Conservation (phyloP, 1,139 yeast species). For the Yamadazyma taylorii region DNA sequence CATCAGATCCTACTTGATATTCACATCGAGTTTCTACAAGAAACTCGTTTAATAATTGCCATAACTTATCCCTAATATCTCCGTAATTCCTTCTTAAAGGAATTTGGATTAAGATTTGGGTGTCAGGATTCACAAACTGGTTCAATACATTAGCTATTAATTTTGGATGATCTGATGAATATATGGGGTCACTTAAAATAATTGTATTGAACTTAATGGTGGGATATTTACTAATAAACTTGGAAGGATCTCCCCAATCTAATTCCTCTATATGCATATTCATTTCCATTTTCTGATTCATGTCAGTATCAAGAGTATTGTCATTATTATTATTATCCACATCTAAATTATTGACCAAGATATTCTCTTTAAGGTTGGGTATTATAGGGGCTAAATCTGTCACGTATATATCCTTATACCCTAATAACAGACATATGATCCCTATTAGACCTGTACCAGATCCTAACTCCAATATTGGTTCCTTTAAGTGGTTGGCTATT, state of each 20-base stretch:
- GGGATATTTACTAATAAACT: constrained; percentile 29
- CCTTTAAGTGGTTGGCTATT: no score
- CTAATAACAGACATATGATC: constrained; percentile 55
- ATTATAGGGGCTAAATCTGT: constrained; percentile 83
- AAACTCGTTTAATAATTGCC: constrained; percentile 48
- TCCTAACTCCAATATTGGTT: constrained; percentile 75
- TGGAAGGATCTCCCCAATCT: constrained; percentile 72
- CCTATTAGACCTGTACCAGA: constrained; percentile 95
- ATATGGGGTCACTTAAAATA: constrained; percentile 83
- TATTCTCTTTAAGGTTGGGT: constrained; percentile 62
- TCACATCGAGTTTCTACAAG: constrained; percentile 25
- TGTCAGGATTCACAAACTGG: constrained; percentile 30
- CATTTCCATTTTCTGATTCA: constrained; percentile 1
- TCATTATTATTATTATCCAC: constrained; percentile 6
- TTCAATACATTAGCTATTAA: constrained; percentile 64
- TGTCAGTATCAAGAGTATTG: background rate
- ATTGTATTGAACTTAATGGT: constrained; percentile 50
- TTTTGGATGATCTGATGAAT: constrained; percentile 76
- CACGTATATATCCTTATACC: constrained; percentile 46
- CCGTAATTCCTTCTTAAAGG: constrained; percentile 73
- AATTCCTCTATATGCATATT: constrained; percentile 46
- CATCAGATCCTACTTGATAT: constrained; percentile 71
- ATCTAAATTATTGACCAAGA: constrained; percentile 46
- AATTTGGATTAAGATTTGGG: constrained; percentile 64
- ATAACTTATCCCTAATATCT: constrained; percentile 58